A percentile compares a stretch with the other conserved stretches of the same genome.
Conservation (phyloP, 768 basidiomycete species). For the Xerocomellus intermedius region DNA sequence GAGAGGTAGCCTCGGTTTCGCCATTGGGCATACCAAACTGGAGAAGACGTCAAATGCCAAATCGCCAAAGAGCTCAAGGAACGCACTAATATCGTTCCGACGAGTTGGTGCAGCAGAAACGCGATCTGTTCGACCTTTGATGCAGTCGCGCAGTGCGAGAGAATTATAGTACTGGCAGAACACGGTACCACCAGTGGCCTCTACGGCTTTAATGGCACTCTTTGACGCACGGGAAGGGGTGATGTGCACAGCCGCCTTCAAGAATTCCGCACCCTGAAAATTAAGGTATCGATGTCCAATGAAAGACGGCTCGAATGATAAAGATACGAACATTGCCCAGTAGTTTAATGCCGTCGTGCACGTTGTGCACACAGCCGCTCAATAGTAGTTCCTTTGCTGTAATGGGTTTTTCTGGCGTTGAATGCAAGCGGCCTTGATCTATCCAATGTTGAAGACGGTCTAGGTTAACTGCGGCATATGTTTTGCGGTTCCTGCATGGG, state of each 20-base stretch:
- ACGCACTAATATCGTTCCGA: conserved; percentile 79
- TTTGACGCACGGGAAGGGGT: conserved; percentile 83
- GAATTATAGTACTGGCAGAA: conserved; percentile 91
- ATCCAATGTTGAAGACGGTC: conserved; percentile 91
- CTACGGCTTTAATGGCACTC: conserved; percentile 82
- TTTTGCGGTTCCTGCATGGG: conserved; percentile 64
- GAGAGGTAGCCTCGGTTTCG: conserved; percentile 77
- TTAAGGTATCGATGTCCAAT: not conserved
- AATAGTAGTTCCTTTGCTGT: conserved; percentile 82
- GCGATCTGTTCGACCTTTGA: conserved; percentile 70
- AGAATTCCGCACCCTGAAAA: conserved; percentile 58
- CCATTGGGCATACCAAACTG: conserved; percentile 79
- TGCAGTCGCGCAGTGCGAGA: conserved; percentile 75
- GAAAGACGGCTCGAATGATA: not conserved
- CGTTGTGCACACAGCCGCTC: conserved; percentile 86
- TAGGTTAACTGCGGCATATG: conserved; percentile 81
- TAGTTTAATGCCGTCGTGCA: conserved; percentile 89
- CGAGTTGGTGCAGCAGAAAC: conserved; percentile 79
- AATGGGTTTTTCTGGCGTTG: conserved; percentile 78
- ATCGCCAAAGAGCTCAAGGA: not conserved
- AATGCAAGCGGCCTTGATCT: conserved; percentile 75
- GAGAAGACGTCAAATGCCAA: conserved; percentile 1
- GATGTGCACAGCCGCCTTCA: conserved; percentile 74
- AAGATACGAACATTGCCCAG: conserved; percentile 66
- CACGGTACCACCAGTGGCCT: conserved; percentile 76